These are phyloP conservation scores for Aspergillus heteromorphus DNA, from an alignment of 495 filamentous ascomycete genomes.

Conservation along the genomic window DNA sequence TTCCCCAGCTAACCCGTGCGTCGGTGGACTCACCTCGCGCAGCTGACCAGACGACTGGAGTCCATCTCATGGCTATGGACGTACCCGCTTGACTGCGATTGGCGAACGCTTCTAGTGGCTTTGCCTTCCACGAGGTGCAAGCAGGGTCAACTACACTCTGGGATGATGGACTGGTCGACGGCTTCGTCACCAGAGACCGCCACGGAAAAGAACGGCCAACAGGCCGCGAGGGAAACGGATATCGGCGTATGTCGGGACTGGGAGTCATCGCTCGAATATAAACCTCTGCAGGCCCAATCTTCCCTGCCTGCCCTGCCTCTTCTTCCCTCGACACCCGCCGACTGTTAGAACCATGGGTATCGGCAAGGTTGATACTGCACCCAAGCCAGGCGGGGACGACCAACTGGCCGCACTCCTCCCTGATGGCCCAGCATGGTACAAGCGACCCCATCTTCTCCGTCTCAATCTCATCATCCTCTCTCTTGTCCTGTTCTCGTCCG, in stretches of 20 bases:
- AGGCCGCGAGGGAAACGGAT: background rate
- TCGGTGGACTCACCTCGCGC: background rate
- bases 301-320: background rate
- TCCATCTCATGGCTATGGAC: background rate
- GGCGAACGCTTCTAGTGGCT: background rate
- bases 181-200: background rate
- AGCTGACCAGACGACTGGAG: background rate
- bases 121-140: background rate
- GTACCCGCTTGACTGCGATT: background rate
- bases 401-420: slow-evolving; percentile 7
- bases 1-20: background rate
- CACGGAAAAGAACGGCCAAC: background rate
- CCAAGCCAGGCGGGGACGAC: background rate
- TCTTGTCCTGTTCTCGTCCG: slow-evolving; percentile 17
- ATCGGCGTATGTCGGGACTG: background rate
- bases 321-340: background rate
- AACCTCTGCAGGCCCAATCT: background rate
- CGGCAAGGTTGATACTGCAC: background rate
- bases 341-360: background rate
- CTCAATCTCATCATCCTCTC: slow-evolving; percentile 20
- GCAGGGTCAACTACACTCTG: background rate
- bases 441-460: slow-evolving; percentile 14
- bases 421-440: slow-evolving; percentile 15
- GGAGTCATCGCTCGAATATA: background rate
- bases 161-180: background rate